A percentile compares a stretch with the other conserved stretches of the same genome.
These are phyloP conservation scores for Asclepias syriaca DNA, from an alignment of 257 asterid genomes.

Conservation along the genomic window DNA sequence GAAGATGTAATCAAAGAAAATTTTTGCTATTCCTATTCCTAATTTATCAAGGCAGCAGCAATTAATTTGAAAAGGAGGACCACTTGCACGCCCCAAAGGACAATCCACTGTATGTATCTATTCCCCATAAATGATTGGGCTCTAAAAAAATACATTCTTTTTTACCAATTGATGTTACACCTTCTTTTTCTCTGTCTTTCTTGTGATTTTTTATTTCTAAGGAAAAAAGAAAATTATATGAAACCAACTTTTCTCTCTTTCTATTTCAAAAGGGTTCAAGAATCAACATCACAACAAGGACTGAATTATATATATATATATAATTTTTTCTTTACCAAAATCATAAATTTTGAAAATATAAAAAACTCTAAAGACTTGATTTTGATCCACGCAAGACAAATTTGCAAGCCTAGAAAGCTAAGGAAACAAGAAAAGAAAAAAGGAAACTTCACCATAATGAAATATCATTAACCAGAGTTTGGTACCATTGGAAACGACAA, in stretches of 20 bases:
- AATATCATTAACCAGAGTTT: not conserved
- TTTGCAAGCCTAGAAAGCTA: not conserved
- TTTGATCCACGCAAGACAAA: not conserved
- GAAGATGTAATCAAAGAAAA: constrained; percentile 4
- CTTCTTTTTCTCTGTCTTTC: not conserved
- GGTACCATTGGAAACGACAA: not conserved
- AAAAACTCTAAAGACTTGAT: not conserved
- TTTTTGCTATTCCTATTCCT: not conserved
- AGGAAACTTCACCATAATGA: not conserved
- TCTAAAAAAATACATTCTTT: too few species aligned
- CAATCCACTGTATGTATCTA: constrained; percentile 7
- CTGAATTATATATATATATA: not conserved
- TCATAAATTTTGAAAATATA: not conserved
- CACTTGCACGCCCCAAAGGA: constrained; percentile 24
- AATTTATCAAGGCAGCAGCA: not conserved
- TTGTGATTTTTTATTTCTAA: not conserved
- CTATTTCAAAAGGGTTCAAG: not conserved
- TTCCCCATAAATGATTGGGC: too few species aligned
- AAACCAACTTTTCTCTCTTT: not conserved
- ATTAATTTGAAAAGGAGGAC: constrained; percentile 21
- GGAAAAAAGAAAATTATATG: not conserved
- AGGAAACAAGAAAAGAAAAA: too few species aligned
- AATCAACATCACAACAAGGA: not conserved
- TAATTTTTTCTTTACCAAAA: too few species aligned
- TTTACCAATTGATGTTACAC: not conserved